phyloP scores from a whole-genome alignment of 1,139 yeast genomes.

The Arxiozyma slooffiae region DNA sequence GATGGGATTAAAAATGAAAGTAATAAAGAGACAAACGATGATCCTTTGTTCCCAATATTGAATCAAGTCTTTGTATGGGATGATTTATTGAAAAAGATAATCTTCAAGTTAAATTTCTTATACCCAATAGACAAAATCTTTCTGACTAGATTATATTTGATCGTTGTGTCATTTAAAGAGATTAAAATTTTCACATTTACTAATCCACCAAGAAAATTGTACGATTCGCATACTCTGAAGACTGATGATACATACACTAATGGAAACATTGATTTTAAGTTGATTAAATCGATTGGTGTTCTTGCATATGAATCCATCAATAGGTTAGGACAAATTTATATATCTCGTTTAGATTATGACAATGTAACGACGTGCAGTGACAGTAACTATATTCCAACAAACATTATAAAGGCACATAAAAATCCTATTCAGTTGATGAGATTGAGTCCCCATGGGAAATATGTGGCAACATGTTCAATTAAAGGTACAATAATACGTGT shows the following conservation, averaged over 20 bases:
- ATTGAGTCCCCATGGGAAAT: conserved; percentile 60
- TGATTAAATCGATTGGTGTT: not conserved
- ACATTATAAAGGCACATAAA: conserved; percentile 71
- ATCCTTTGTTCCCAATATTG: conserved; percentile 63
- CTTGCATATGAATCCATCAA: conserved; percentile 17
- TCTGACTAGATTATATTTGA: conserved; percentile 62
- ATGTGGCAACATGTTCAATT: conserved; percentile 81
- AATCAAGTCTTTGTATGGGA: conserved; percentile 85
- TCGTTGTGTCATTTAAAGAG: conserved; percentile 58
- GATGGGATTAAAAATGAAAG: not conserved
- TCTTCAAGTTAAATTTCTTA: conserved; percentile 65
- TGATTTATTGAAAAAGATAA: conserved; percentile 68
- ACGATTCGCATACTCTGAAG: not conserved
- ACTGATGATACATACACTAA: not conserved
- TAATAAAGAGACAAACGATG: conserved; percentile 22
- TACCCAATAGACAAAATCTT: conserved; percentile 66
- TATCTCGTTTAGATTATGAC: conserved; percentile 57
- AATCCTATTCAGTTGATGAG: conserved; percentile 58
- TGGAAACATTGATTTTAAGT: conserved; percentile 18
- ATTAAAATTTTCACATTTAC: conserved; percentile 44
- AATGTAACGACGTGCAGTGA: conserved; percentile 63
- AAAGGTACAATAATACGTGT: conserved; percentile 79
- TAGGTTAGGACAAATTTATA: conserved; percentile 60
- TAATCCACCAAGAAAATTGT: conserved; percentile 2
- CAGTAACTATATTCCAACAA: conserved; percentile 22